Conservation (phyloP, 2,329 filamentous ascomycete species). For the Penicillium sp. region DNA sequence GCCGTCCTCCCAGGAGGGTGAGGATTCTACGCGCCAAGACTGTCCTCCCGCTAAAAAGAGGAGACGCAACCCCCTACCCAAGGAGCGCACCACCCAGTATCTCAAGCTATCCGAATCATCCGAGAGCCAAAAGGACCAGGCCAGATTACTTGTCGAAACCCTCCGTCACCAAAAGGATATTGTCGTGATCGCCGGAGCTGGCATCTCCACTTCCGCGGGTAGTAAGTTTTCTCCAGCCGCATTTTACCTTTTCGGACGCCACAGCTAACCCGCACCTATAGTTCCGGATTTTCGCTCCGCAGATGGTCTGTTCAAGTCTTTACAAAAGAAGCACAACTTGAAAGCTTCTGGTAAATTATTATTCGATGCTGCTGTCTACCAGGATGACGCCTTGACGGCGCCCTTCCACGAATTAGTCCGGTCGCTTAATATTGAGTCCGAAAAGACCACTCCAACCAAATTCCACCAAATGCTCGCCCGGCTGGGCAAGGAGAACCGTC, state of each 20-base stretch:
- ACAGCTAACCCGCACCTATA: slow-evolving; percentile 35
- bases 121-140: slow-evolving; percentile 57
- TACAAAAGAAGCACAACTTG: slow-evolving; percentile 83
- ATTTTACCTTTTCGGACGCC: slow-evolving; percentile 6
- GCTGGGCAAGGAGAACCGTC: slow-evolving; percentile 78
- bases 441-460: slow-evolving; percentile 73
- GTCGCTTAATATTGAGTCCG: slow-evolving; percentile 76
- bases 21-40: slow-evolving; percentile 49
- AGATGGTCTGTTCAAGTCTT: slow-evolving; percentile 80
- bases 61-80: slow-evolving; percentile 61
- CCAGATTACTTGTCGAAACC: slow-evolving; percentile 70
- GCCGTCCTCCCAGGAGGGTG: slow-evolving; percentile 43
- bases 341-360: slow-evolving; percentile 93
- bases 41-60: slow-evolving; percentile 76
- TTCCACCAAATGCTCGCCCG: slow-evolving; percentile 95
- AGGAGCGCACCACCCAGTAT: slow-evolving; percentile 76
- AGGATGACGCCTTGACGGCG: slow-evolving; percentile 81
- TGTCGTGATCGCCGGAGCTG: slow-evolving; percentile 91
- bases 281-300: slow-evolving; percentile 96
- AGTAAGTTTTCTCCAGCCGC: slow-evolving; percentile 57
- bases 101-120: slow-evolving; percentile 63
- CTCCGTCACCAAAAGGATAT: slow-evolving; percentile 92
- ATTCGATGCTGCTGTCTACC: slow-evolving; percentile 97
- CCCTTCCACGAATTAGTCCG: slow-evolving; percentile 97
- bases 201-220: slow-evolving; percentile 94